These are phyloP conservation scores for Thraustochytrium striatum DNA, from an alignment of 352 stramenopile species.

Conservation along the genomic window DNA sequence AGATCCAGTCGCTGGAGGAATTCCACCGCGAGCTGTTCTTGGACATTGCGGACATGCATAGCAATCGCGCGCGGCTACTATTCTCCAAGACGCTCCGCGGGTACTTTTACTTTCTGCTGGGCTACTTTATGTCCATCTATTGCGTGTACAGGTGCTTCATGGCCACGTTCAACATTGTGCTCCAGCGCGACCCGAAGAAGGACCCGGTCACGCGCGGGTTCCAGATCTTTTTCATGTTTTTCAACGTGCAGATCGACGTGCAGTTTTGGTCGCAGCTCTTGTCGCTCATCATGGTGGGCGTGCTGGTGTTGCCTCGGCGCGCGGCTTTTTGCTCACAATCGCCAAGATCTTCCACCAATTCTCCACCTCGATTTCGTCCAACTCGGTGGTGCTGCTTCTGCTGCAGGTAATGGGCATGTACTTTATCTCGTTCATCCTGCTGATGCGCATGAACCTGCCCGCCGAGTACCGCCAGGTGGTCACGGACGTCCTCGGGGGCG, in stretches of 20 bases:
- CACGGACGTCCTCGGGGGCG: conserved; percentile 23
- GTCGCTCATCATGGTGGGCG: conserved; percentile 26
- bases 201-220: conserved; percentile 37
- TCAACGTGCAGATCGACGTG: conserved; percentile 23
- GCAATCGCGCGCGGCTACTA: background rate
- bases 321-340: conserved; percentile 35
- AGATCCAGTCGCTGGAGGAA: conserved; percentile 26
- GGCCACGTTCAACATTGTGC: conserved; percentile 18
- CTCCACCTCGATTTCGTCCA: conserved; percentile 26
- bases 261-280: conserved; percentile 44
- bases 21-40: conserved; percentile 45
- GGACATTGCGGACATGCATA: conserved; percentile 25
- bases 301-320: conserved; percentile 32
- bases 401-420: conserved; percentile 43
- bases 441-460: conserved; percentile 40
- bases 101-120: conserved; percentile 30
- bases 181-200: conserved; percentile 32
- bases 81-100: conserved; percentile 34
- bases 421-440: conserved; percentile 40
- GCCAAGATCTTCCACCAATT: conserved; percentile 43
- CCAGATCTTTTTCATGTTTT: conserved; percentile 47
- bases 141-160: conserved; percentile 35
- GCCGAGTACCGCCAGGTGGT: conserved; percentile 34
- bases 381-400: conserved; percentile 29
- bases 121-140: conserved; percentile 25